A percentile compares a stretch with the other conserved stretches of the same genome.
These are phyloP conservation scores for Leishmania braziliensis DNA, from an alignment of 208 protist genomes.

Conservation along the genomic window DNA sequence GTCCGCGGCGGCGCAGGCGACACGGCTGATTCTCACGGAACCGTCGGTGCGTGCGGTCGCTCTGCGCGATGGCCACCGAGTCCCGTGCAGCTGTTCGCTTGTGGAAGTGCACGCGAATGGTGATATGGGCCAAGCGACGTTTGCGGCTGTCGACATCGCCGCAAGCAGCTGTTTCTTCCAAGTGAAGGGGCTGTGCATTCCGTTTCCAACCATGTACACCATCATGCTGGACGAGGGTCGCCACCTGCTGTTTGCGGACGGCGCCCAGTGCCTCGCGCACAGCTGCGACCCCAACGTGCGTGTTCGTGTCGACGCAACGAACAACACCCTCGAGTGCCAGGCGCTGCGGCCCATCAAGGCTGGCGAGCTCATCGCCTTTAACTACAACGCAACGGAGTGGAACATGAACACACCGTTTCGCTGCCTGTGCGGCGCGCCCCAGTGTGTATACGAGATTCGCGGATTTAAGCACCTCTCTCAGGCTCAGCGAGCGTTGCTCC, in stretches of 20 bases:
- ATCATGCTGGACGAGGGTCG: conserved; percentile 62
- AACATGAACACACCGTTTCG: conserved; percentile 73
- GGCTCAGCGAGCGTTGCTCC: conserved; percentile 43
- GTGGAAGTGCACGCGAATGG: conserved; percentile 60
- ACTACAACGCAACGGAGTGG: conserved; percentile 89
- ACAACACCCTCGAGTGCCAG: conserved; percentile 73
- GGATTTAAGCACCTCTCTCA: conserved; percentile 81
- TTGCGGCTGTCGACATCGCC: conserved; percentile 50
- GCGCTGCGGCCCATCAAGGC: conserved; percentile 67
- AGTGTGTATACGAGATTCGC: conserved; percentile 70
- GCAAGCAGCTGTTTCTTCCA: conserved; percentile 61
- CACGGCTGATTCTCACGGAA: conserved; percentile 50
- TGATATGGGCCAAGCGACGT: conserved; percentile 63
- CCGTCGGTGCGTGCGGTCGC: conserved; percentile 54
- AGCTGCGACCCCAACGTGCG: conserved; percentile 83
- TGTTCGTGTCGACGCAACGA: conserved; percentile 63
- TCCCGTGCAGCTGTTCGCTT: conserved; percentile 44
- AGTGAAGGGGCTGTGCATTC: conserved; percentile 62
- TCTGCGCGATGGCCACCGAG: conserved; percentile 45
- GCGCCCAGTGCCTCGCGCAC: conserved; percentile 80
- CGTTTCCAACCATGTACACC: conserved; percentile 73
- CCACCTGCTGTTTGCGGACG: conserved; percentile 77
- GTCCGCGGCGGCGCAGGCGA: conserved; percentile 28
- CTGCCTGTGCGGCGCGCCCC: conserved; percentile 60
- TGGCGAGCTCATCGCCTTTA: conserved; percentile 73